These are phyloP conservation scores for Cyclotella sp. DNA, from an alignment of 108 stramenopile species.

Conservation along the genomic window DNA sequence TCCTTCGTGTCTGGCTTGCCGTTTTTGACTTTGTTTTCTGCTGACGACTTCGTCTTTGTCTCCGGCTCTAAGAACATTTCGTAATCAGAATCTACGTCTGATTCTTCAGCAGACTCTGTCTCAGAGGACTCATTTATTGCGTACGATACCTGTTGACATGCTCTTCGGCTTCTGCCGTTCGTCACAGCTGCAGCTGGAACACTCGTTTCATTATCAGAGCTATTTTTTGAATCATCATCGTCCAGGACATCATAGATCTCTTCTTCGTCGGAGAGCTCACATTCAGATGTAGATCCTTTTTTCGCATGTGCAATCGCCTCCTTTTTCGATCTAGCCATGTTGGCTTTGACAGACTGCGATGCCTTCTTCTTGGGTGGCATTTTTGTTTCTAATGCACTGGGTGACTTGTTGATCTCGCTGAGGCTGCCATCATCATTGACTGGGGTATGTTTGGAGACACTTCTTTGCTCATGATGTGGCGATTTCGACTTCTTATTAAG, in stretches of 20 bases:
- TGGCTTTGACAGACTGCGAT: too few relatives aligned
- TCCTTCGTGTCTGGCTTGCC: neutral
- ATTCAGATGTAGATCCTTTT: too few relatives aligned
- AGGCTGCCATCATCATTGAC: too few relatives aligned
- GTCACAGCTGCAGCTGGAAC: neutral
- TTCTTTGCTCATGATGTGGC: neutral
- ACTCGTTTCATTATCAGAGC: neutral
- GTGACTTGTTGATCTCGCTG: too few relatives aligned
- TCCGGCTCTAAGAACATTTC: neutral
- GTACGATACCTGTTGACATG: neutral
- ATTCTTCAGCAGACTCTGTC: neutral
- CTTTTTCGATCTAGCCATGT: too few relatives aligned
- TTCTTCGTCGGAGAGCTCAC: too few relatives aligned
- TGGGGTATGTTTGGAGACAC: neutral
- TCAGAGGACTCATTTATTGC: neutral
- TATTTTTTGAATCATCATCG: neutral
- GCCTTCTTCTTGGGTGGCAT: too few relatives aligned
- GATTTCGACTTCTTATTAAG: neutral
- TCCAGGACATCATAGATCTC: neutral
- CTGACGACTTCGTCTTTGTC: too few relatives aligned
- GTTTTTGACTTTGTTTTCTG: neutral
- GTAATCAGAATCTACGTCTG: neutral
- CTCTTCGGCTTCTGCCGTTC: constrained; percentile 1
- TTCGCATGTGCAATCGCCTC: too few relatives aligned
- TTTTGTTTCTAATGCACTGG: too few relatives aligned